Evolutionary conservation across 2,329 filamentous ascomycete genomes (phyloP).

Genomic region (Aspergillus texensis): DNA sequence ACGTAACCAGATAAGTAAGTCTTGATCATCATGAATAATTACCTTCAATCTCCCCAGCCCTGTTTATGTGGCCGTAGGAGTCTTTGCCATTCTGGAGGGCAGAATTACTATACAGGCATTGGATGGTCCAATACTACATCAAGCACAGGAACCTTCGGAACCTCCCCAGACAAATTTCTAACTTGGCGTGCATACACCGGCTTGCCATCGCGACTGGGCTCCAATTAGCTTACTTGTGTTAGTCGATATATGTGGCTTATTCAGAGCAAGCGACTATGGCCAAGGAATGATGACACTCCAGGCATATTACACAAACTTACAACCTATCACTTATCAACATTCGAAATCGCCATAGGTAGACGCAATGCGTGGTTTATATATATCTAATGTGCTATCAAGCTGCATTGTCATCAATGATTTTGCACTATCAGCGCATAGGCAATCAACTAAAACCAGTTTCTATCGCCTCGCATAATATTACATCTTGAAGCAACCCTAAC

Average conservation of each 20-base stretch:
- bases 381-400: background rate
- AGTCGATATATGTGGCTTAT: background rate
- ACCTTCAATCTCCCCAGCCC: no score
- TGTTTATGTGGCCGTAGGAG: no score
- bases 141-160: no score
- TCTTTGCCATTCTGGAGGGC: no score
- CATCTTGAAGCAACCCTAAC: background rate
- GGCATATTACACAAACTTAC: background rate
- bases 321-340: background rate
- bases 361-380: background rate
- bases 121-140: no score
- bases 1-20: background rate
- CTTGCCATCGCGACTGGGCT: background rate
- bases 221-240: background rate
- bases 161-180: background rate
- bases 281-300: background rate
- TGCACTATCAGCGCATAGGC: background rate
- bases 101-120: no score
- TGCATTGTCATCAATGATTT: background rate
- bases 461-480: background rate
- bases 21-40: no score
- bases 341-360: background rate
- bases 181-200: background rate
- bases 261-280: background rate
- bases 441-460: fast-evolving